Evolutionary conservation across 306 rosid genomes (phyloP), one percentile per base, ranked within the genome.

Genomic region (Cucumis cinereus): DNA sequence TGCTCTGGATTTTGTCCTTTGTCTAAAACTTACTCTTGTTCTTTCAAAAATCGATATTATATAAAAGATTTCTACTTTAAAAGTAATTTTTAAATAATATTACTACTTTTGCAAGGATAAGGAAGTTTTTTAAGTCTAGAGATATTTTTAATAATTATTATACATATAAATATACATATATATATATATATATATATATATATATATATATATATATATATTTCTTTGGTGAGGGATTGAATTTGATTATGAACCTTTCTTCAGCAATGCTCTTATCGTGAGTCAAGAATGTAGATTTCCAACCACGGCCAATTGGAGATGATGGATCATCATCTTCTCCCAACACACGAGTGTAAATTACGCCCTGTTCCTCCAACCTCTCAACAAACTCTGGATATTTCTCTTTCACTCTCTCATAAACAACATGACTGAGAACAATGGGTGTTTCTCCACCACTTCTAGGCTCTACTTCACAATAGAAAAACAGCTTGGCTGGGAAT

Each of bases 271-370:
- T 11, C 84, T 87, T 94, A 73, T 92, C 95, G 3, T 79, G 40
- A 68, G 99, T 94, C 79, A 90, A 80, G 90, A 91, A 90, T 5
- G 99, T 92, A 17, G 99, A 92, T 86, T 89, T 89, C 99, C 97
- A 94, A 23, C 99, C 99, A 38, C 96, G 91, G 47, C 97, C 96
- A 76, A 94, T 94, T 0, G 95, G 92, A 30, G 99, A 92, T 7
- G 88, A 86, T 57, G 93, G 93, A 77, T 92, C 86, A 15, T 94
- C 96, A 0, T 64, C 91, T 84, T 94, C 89, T 4, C 93, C 95
- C 64, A 92, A 81, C 57, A 94, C 88, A 73, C 95, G 84, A 8
- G 79, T 84, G 82, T 94, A 94, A 69, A 92, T 40, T 79, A 92
- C 78, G 1, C 99, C 99, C 47, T 81, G 88, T 40, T 83, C 83